Base-by-base conservation (phyloP, 768 basidiomycete species). In the Trametes coccinea region DNA sequence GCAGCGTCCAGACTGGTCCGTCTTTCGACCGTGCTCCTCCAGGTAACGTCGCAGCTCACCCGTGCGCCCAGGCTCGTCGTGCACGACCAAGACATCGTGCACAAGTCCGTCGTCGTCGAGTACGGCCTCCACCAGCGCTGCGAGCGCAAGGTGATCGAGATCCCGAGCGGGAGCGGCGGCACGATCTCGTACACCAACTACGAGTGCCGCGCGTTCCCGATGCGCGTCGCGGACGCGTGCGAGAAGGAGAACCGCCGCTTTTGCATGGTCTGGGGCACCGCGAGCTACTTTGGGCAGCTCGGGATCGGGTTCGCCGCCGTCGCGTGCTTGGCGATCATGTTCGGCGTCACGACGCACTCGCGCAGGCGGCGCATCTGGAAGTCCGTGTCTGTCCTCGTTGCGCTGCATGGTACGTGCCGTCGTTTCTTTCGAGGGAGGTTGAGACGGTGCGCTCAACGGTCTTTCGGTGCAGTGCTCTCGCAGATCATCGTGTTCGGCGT, bases 291-390 rank as follows among this genome's bases (percentile, higher is more conserved):
- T 49, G 78, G 81, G n/a, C 82, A 88, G 69, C 72, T 91, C 9
- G 82, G 82, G 46, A 78, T 85, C 34, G 86, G 89, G 3, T 88
- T 88, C 70, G 86, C 82, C 7, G 79, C 76, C 49, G 74, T 85
- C 30, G 82, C 88, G 3, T 73, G 89, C 40, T 68, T 79, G 0
- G 76, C 88, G 7, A 78, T 92, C 50, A 68, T 86, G 44, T 78
- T 92, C 59, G 90, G 90, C 3, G 79, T 90, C 17, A 89, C 82
- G 68, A 90, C 90, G 0, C 84, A 84, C 67, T 89, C 89, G 14
- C 79, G 90, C 53, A 79, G 90, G 65, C 78, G 89, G 60, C 82
- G 90, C 64, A 86, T 91, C 34, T 92, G 90, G 90, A 84, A 82
- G 69, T 86, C 83, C 1, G 86, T 88, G 1, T 88, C 88, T 7